Base-by-base conservation (phyloP, 345 rosid species). In the Acer negundo region DNA sequence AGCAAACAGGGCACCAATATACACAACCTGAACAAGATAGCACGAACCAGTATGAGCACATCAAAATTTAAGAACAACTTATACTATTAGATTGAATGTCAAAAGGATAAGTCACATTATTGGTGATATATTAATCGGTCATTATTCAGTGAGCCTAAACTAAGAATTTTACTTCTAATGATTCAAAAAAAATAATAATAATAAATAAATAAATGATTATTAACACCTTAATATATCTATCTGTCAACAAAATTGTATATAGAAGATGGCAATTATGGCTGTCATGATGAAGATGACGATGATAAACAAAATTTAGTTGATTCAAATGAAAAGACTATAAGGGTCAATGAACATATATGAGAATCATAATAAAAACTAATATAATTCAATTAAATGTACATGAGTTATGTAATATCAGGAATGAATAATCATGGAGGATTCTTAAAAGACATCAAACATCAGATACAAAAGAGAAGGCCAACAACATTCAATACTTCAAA, bases 1-100 rank as follows among this genome's bases (percentile, higher is more conserved):
- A 42, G 46, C 46, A 42, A 42, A 42, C 46, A 42, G 46, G 8
- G 46, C 46, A 42, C 46, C 46, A 42, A 10, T 2, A 63, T 3
- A 64, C 68, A 49, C 28, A 75, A 49, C 12, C 11, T n/a, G 64
- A 44, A 38, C 40, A 67, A 62, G 35, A 44, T 28, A 26, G 74
- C 46, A 55, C 26, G 20, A 72, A 72, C 38, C 24, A 66, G 20
- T n/a, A 15, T 58, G 44, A 42, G 56, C 42, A 15, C 44, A 72
- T 40, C 42, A 55, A 66, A 66, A 13, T 66, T 69, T n/a, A 35
- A 55, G 46, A 11, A 17, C 26, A 55, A 5, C 64, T n/a, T n/a
- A n/a, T 35, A 55, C 8, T 11, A 23, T 23, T 22, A 49, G 40
- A 26, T 13, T 26, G 16, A 53, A 16, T 9, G 63, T 26, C 74